Conservation (phyloP, 441 rosid genomes). For the Pelargonium myrrhifolium region DNA sequence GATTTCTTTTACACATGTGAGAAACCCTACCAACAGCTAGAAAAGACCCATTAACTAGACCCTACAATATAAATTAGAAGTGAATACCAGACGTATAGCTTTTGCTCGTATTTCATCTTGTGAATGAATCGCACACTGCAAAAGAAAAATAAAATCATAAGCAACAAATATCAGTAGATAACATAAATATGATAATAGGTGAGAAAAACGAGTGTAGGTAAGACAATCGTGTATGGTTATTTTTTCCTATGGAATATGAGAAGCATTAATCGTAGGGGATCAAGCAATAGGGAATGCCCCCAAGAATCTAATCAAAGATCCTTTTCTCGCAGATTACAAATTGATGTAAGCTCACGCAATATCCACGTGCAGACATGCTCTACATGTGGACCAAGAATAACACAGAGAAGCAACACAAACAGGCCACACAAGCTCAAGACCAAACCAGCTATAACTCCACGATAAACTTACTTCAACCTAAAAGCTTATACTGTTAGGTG, state of each 20-base stretch:
- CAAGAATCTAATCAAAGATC: background rate
- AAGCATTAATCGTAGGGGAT: background rate
- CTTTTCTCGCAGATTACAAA: background rate
- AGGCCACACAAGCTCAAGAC: too few species aligned
- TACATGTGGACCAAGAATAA: too few species aligned
- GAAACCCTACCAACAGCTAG: slow-evolving; percentile 9
- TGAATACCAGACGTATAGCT: slow-evolving; percentile 88
- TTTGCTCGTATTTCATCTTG: slow-evolving; percentile 93
- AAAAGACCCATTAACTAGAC: slow-evolving; percentile 8
- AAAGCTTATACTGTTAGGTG: background rate
- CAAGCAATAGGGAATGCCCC: background rate
- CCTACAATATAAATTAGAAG: slow-evolving; percentile 13
- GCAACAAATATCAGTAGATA: background rate
- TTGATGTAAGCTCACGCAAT: background rate
- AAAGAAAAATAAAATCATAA: slow-evolving; percentile 15
- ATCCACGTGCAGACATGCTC: background rate
- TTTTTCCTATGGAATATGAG: background rate
- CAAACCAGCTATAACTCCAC: too few species aligned
- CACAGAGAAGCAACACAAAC: too few species aligned
- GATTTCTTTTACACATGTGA: background rate
- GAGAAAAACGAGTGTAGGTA: background rate
- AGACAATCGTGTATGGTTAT: background rate
- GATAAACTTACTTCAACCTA: too few species aligned
- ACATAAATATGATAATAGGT: background rate
- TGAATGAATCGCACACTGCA: slow-evolving; percentile 94